Evolutionary conservation across 2,329 filamentous ascomycete species (phyloP).

Genomic region (Fusarium neocosmosporiellum): DNA sequence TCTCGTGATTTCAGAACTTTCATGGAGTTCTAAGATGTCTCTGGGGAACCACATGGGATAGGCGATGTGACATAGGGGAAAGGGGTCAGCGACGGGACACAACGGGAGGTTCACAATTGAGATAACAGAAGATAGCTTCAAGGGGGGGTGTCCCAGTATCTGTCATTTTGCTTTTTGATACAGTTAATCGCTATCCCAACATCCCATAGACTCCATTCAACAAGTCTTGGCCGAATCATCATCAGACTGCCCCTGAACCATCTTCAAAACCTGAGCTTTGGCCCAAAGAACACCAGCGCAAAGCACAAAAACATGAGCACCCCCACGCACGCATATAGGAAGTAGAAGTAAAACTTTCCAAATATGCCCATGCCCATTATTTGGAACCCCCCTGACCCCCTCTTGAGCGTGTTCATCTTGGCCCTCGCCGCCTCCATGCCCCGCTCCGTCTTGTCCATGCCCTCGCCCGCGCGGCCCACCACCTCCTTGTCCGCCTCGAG

Average conservation of each 20-base stretch:
- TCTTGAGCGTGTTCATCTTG: slow-evolving; percentile 79
- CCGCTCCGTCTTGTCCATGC: slow-evolving; percentile 79
- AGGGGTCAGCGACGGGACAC: neutral
- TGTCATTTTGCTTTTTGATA: neutral
- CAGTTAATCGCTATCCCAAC: slow-evolving; percentile 18
- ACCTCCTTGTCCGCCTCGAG: slow-evolving; percentile 80
- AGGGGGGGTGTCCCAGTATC: neutral
- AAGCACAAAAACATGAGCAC: slow-evolving; percentile 83
- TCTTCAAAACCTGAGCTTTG: slow-evolving; percentile 84
- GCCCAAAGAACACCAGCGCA: slow-evolving; percentile 84
- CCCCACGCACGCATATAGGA: slow-evolving; percentile 84
- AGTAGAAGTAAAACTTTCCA: neutral
- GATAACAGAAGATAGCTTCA: neutral
- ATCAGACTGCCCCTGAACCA: neutral
- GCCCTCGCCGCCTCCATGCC: slow-evolving; percentile 81
- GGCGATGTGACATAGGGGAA: neutral
- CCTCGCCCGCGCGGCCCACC: slow-evolving; percentile 75
- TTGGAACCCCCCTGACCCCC: slow-evolving; percentile 88
- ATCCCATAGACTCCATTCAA: slow-evolving; percentile 1
- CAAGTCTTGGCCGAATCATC: neutral
- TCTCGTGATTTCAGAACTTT: neutral
- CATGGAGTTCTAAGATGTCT: neutral
- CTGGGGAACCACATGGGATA: neutral
- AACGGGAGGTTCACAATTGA: neutral
- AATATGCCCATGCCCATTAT: slow-evolving; percentile 83